Evolutionary conservation across 2,329 filamentous ascomycete species (phyloP), one percentile per base, ranked within the genome.

Genomic region (Madurella mycetomatis): DNA sequence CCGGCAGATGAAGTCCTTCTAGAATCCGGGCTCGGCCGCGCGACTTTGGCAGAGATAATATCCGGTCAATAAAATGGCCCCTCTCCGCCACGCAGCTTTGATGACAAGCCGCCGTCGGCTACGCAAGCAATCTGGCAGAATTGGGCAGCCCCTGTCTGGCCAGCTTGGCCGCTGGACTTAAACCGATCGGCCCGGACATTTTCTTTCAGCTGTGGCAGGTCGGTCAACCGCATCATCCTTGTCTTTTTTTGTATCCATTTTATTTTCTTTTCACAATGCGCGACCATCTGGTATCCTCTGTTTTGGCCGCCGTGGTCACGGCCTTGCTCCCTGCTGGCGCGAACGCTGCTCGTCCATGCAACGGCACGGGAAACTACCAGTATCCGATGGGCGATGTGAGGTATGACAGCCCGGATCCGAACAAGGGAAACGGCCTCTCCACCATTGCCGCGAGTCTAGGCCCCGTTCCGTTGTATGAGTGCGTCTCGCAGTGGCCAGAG

Each of bases 401-500:
- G 49, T 71, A 67, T 39, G 66, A 69, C 39, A 61, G 68, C 9
- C 60, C 61, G 9, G 64, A 63, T 19, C 62, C 60, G 3, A 55
- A 32, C 41, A 58, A 57, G 13, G 41, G n/a, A 9, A 53, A 62
- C 41, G 53, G 53, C 7, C n/a, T 58, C 8, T 60, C 68, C 2
- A 69, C 66, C 8, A 57, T 70, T 7, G 66, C 66, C 2, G 53
- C 63, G 15, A 64, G 62, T 49, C 58, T 71, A 39, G 39, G 49
- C 11, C 60, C 42, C 13, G 62, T 60, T 9, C 62, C 69, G 1
- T 63, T 71, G 31, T 71, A 68, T 46, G 69, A 71, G 54, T 72
- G 69, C n/a, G 65, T 69, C 3, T 64, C 62, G 0, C 65, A 69
- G 40, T 71, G 69, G 69, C 68, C 68, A 0, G 67, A 68, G 43